Conservation (phyloP, 2,329 filamentous ascomycete genomes). For the Sphaerulina vaccinii region DNA sequence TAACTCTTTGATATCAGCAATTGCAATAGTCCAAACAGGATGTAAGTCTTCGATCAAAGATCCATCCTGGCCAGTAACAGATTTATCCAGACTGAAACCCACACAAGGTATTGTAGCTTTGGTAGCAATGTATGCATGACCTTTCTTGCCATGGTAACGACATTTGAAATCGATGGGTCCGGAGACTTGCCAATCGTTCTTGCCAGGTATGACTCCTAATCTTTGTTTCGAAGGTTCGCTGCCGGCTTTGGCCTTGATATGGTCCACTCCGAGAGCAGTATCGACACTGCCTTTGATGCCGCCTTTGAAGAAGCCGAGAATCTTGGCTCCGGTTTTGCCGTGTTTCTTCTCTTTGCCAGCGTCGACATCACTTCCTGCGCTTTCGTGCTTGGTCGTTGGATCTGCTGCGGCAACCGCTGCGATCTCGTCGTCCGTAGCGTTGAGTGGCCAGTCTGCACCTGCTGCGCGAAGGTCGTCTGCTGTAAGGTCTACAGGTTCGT, state of each 20-base stretch:
- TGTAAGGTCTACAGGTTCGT: constrained; percentile 51
- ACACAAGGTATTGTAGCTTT: constrained; percentile 67
- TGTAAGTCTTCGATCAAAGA: constrained; percentile 53
- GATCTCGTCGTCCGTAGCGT: constrained; percentile 66
- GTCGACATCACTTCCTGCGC: constrained; percentile 55
- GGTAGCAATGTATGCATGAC: constrained; percentile 68
- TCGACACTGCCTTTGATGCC: constrained; percentile 71
- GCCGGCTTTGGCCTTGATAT: constrained; percentile 63
- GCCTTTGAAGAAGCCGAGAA: constrained; percentile 67
- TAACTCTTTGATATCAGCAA: constrained; percentile 69
- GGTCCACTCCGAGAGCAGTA: constrained; percentile 69
- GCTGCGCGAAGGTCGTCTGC: constrained; percentile 52
- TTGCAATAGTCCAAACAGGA: constrained; percentile 67
- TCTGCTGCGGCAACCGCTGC: constrained; percentile 55
- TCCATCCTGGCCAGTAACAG: constrained; percentile 39
- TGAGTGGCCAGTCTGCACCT: constrained; percentile 56
- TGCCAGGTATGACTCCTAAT: constrained; percentile 63
- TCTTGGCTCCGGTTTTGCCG: constrained; percentile 49
- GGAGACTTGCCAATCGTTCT: constrained; percentile 44
- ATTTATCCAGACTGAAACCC: constrained; percentile 59
- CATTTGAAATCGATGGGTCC: constrained; percentile 77
- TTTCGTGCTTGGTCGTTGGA: constrained; percentile 48
- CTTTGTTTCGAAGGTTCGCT: constrained; percentile 66
- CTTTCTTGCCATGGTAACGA: constrained; percentile 68
- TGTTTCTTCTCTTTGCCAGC: constrained; percentile 50